Conservation (phyloP, 495 filamentous ascomycete species). For the Lasiosphaeria miniovina region DNA sequence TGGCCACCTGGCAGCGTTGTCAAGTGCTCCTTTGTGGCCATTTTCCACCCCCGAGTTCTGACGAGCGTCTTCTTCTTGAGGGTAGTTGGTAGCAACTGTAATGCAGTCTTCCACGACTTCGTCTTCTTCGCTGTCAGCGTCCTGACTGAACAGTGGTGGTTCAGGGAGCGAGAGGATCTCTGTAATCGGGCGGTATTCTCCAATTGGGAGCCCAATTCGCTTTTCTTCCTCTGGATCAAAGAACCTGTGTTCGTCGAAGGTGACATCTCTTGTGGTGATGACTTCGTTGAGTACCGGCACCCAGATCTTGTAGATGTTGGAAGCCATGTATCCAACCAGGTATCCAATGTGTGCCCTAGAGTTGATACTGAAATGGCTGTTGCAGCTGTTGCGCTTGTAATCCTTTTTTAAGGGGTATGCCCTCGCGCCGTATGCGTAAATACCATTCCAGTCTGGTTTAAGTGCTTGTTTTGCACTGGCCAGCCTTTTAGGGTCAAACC, state of each 20-base stretch:
- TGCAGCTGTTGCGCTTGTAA: not conserved
- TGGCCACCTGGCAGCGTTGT: not conserved
- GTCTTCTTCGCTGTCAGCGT: not conserved
- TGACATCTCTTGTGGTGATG: not conserved
- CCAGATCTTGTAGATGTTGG: slow-evolving; percentile 32
- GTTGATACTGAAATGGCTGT: slow-evolving; percentile 3
- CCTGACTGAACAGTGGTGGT: not conserved
- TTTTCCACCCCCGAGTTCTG: not conserved
- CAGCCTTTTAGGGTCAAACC: not conserved
- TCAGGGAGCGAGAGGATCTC: not conserved
- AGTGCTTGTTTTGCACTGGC: not conserved
- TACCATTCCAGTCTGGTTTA: not conserved
- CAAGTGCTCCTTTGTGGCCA: not conserved
- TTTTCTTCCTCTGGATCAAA: not conserved
- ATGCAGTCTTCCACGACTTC: not conserved
- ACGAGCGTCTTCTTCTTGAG: not conserved
- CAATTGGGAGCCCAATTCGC: not conserved
- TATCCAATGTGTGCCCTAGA: slow-evolving; percentile 29
- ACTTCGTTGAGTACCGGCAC: slow-evolving; percentile 8
- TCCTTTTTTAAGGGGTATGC: not conserved
- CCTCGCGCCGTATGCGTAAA: not conserved
- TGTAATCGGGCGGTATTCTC: not conserved
- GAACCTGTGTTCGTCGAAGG: slow-evolving; percentile 5
- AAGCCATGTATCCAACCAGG: slow-evolving; percentile 28
- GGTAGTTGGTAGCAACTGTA: not conserved